Conservation (phyloP, 129 eudicot genomes). For the Pulicaria dysenterica region DNA sequence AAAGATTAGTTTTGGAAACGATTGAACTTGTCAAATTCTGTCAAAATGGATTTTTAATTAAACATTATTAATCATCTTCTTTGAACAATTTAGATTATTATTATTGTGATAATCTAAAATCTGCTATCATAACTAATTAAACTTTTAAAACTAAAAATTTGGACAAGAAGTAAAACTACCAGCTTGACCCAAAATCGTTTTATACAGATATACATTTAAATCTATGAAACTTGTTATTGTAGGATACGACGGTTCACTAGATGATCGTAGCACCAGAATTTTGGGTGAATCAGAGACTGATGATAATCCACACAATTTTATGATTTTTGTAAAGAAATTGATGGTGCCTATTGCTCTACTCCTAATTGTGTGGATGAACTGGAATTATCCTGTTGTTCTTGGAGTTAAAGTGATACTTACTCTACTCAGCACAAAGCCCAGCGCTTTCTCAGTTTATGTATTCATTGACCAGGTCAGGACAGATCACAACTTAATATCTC, state of each 20-base stretch:
- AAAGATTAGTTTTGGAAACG: not conserved
- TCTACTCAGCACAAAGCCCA: slow-evolving; percentile 63
- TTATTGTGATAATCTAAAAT: not conserved
- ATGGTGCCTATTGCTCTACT: slow-evolving; percentile 54
- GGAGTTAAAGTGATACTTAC: slow-evolving; percentile 51
- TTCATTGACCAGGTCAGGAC: slow-evolving; percentile 61
- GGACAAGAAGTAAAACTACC: not conserved
- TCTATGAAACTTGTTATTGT: slow-evolving; percentile 24
- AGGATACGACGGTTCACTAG: slow-evolving; percentile 46
- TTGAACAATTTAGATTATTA: not conserved
- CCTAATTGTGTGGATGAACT: slow-evolving; percentile 50
- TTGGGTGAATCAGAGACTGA: slow-evolving; percentile 35
- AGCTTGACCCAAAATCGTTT: not conserved
- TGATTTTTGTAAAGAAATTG: slow-evolving; percentile 48
- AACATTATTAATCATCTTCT: not conserved
- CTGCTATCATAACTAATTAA: not conserved
- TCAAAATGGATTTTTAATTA: not conserved
- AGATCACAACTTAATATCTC: slow-evolving; percentile 14
- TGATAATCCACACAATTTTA: slow-evolving; percentile 40
- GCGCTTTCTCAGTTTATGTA: slow-evolving; percentile 58
- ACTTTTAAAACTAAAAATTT: not conserved
- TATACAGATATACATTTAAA: slow-evolving; percentile 8
- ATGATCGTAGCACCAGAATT: slow-evolving; percentile 30
- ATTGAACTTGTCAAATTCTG: not conserved
- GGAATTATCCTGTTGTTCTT: slow-evolving; percentile 62